phyloP scores from a whole-genome alignment of 2,329 filamentous ascomycete species.

The Phyllosticta capitalensis region DNA sequence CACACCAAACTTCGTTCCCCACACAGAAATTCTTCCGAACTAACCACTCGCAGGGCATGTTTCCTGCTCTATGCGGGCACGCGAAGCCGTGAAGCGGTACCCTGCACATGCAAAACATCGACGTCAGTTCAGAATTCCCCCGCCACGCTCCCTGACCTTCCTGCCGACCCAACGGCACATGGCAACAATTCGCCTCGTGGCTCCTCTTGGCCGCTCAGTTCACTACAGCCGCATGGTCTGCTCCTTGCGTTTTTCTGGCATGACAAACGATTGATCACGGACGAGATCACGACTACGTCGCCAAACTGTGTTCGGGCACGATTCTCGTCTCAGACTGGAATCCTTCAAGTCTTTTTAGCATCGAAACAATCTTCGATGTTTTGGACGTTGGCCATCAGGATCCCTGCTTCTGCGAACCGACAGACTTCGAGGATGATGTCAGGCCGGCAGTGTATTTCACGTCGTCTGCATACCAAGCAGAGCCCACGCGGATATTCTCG shows the following conservation, averaged over 20 bases:
- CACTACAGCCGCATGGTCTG: too few species aligned
- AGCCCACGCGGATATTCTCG: neutral
- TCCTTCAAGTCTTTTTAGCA: too few species aligned
- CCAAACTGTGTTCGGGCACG: too few species aligned
- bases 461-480: neutral
- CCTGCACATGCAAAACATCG: neutral
- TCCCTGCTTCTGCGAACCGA: neutral
- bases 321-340: too few species aligned
- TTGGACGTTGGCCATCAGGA: too few species aligned
- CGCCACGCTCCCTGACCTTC: neutral
- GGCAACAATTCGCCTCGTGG: too few species aligned
- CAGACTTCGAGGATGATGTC: neutral
- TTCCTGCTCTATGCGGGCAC: neutral
- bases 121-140: neutral
- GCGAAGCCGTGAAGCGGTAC: neutral
- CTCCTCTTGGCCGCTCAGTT: too few species aligned
- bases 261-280: too few species aligned
- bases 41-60: neutral
- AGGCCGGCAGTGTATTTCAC: neutral
- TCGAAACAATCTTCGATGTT: neutral
- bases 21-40: neutral
- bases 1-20: neutral
- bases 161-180: too few species aligned
- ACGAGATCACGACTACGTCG: too few species aligned
- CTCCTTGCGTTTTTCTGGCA: too few species aligned